These are phyloP conservation scores for Aspergillus saccharolyticus DNA, from an alignment of 495 filamentous ascomycete genomes.

Conservation along the genomic window DNA sequence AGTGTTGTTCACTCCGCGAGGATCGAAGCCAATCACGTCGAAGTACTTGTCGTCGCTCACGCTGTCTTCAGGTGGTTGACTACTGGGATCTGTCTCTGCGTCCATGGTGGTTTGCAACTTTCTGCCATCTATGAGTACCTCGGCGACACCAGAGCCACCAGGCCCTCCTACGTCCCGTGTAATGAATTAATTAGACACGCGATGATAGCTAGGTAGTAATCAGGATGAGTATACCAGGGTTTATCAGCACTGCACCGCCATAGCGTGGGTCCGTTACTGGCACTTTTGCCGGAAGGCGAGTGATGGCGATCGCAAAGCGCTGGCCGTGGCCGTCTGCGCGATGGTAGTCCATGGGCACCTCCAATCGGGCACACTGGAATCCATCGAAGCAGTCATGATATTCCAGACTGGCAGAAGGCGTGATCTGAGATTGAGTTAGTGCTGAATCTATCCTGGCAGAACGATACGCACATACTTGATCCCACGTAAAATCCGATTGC, in stretches of 20 bases:
- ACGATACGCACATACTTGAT: conserved; percentile 6
- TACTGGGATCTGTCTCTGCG: conserved; percentile 26
- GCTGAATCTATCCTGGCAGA: not conserved
- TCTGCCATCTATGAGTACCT: conserved; percentile 31
- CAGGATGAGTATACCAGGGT: conserved; percentile 34
- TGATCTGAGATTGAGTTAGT: conserved; percentile 17
- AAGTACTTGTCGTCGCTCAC: conserved; percentile 36
- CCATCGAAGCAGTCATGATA: conserved; percentile 39
- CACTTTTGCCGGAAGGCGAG: conserved; percentile 45
- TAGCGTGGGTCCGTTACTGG: conserved; percentile 41
- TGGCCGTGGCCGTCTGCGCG: conserved; percentile 30
- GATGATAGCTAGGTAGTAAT: conserved; percentile 18
- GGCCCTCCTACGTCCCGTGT: conserved; percentile 41
- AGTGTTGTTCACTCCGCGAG: conserved; percentile 49
- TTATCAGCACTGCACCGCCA: conserved; percentile 42
- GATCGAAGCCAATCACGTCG: conserved; percentile 55
- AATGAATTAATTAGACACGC: conserved; percentile 4
- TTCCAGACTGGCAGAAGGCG: conserved; percentile 25
- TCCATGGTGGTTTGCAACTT: conserved; percentile 41
- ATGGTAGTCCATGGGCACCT: conserved; percentile 55
- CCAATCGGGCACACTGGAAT: conserved; percentile 51
- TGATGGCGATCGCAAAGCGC: conserved; percentile 46
- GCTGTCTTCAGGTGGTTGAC: not conserved
- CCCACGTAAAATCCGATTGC: conserved; percentile 23
- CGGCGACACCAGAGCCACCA: conserved; percentile 43